These are phyloP conservation scores for Fusarium neocosmosporiellum DNA, from an alignment of 2,329 filamentous ascomycete genomes.

Conservation along the genomic window DNA sequence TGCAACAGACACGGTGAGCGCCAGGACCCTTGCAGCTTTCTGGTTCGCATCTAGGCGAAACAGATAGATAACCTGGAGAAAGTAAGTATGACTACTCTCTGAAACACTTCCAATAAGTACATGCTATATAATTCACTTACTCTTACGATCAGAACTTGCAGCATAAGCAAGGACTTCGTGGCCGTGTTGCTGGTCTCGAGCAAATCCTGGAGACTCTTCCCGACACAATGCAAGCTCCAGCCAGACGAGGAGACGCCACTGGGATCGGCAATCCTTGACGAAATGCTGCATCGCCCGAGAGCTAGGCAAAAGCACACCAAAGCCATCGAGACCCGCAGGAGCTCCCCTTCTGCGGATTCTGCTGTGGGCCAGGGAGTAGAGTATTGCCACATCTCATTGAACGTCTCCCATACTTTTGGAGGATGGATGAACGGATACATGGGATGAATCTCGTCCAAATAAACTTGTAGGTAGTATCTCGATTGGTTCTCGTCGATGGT, in stretches of 20 bases:
- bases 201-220: constrained; percentile 15
- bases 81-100: neutral
- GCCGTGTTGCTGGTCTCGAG: constrained; percentile 29
- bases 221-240: constrained; percentile 29
- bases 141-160: constrained; percentile 27
- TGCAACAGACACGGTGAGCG: constrained; percentile 22
- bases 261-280: constrained; percentile 24
- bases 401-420: constrained; percentile 25
- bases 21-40: constrained; percentile 21
- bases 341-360: constrained; percentile 12
- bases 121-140: neutral
- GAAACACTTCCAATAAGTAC: too few relatives aligned
- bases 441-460: constrained; percentile 27
- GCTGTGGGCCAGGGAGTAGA: constrained; percentile 11
- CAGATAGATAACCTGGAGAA: constrained; percentile 22
- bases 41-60: constrained; percentile 34
- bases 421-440: constrained; percentile 28
- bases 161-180: constrained; percentile 24
- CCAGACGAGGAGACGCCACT: constrained; percentile 29
- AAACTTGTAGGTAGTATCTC: constrained; percentile 22
- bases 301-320: constrained; percentile 33
- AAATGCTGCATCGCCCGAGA: constrained; percentile 28
- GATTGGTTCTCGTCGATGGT: constrained; percentile 22
- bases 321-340: constrained; percentile 22
- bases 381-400: constrained; percentile 32